A percentile compares a stretch with the other conserved stretches of the same genome.
Conservation (phyloP, 2,329 filamentous ascomycete species). For the Fusarium sulawesiense region DNA sequence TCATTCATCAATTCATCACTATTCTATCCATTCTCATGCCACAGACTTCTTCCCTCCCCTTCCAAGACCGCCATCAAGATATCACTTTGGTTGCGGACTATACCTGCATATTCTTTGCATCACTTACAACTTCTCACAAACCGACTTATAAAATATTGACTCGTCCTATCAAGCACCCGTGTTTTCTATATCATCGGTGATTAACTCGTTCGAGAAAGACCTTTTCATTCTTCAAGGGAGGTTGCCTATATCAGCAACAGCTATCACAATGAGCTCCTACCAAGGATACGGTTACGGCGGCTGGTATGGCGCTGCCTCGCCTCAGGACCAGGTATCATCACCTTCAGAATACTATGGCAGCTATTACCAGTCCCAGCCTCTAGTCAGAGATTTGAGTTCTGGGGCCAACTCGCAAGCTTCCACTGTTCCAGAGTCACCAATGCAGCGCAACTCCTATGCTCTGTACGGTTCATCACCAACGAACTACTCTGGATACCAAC, state of each 20-base stretch:
- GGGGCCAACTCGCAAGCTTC: constrained; percentile 46
- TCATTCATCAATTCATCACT: neutral
- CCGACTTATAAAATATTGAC: constrained; percentile 12
- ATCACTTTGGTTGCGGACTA: constrained; percentile 29
- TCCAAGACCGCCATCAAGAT: constrained; percentile 34
- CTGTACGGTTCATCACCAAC: constrained; percentile 27
- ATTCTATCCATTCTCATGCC: constrained; percentile 33
- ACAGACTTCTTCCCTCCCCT: constrained; percentile 20
- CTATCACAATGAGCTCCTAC: constrained; percentile 34
- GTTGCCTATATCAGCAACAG: neutral
- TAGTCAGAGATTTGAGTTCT: constrained; percentile 48
- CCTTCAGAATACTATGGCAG: constrained; percentile 32
- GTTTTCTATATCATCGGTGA: constrained; percentile 7
- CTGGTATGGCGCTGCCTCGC: constrained; percentile 32
- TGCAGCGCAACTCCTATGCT: constrained; percentile 31
- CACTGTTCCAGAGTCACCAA: constrained; percentile 46
- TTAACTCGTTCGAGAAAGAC: neutral
- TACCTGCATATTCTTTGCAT: constrained; percentile 22
- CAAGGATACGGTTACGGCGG: constrained; percentile 17
- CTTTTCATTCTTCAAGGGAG: neutral
- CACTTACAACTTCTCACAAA: constrained; percentile 2
- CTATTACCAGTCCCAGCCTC: constrained; percentile 43
- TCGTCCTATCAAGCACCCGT: constrained; percentile 32
- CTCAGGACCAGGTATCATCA: constrained; percentile 37
- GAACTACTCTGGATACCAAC: constrained; percentile 26